Conservation (phyloP, 768 basidiomycete species). For the Lactarius tabidus region DNA sequence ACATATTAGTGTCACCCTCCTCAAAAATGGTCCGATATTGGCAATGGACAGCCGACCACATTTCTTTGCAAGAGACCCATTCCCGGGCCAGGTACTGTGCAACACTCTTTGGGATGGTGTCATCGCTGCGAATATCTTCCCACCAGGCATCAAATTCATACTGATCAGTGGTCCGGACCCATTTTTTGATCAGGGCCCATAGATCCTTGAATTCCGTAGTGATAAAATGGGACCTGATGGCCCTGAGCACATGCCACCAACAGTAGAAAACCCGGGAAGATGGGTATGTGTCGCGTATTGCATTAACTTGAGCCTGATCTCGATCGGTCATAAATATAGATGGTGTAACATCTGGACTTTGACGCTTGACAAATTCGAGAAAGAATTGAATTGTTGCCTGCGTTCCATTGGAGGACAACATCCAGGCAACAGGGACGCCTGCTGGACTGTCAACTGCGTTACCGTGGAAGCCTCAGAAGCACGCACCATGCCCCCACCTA, state of each 20-base stretch:
- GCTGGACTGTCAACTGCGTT: not conserved
- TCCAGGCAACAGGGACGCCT: not conserved
- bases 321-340: not conserved
- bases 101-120: not conserved
- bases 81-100: not conserved
- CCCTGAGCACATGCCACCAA: not conserved
- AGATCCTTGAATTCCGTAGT: not conserved
- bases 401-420: not conserved
- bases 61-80: no score
- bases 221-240: not conserved
- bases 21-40: no score
- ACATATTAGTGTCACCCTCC: no score
- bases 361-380: not conserved
- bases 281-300: not conserved
- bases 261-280: not conserved
- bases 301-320: not conserved
- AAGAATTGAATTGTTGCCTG: not conserved
- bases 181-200: not conserved
- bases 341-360: not conserved
- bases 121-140: not conserved
- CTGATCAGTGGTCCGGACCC: not conserved
- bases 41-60: no score
- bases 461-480: not conserved
- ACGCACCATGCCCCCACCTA: not conserved
- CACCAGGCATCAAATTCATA: not conserved